Evolutionary conservation across 1,284 basidiomycete genomes (phyloP).

Genomic region (Sanghuangporus baumii): DNA sequence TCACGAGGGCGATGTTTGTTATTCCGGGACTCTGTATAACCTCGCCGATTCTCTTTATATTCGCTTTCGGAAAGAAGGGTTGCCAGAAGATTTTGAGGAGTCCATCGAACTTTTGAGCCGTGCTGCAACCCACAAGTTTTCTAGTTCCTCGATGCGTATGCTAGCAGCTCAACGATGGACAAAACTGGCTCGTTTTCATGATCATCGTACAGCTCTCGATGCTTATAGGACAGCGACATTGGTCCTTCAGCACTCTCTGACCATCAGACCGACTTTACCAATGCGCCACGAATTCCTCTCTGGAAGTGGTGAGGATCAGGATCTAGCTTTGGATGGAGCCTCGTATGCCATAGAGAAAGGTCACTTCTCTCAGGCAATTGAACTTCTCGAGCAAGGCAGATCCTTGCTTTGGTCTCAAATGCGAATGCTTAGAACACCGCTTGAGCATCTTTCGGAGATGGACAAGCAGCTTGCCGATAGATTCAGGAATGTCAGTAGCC

Average conservation of each 20-base stretch:
- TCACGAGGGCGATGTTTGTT: neutral
- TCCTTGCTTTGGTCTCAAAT: constrained; percentile 3
- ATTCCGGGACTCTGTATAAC: neutral
- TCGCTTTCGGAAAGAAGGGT: neutral
- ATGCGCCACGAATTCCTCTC: neutral
- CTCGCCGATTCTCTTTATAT: neutral
- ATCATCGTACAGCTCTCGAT: neutral
- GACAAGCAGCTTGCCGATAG: neutral
- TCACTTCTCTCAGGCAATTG: neutral
- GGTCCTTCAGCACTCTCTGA: neutral
- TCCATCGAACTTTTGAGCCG: neutral
- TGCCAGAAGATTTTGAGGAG: neutral
- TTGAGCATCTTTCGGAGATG: neutral
- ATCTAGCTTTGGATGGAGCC: neutral
- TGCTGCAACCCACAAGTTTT: neutral
- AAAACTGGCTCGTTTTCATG: neutral
- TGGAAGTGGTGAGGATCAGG: neutral
- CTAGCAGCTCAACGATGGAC: neutral
- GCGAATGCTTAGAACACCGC: neutral
- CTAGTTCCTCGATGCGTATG: neutral
- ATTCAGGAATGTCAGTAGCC: neutral
- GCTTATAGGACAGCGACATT: neutral
- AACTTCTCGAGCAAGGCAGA: constrained; percentile 8
- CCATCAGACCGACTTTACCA: neutral
- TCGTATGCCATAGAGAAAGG: neutral